phyloP scores from a whole-genome alignment of 2,329 filamentous ascomycete genomes.

The Microcera coccophila region DNA sequence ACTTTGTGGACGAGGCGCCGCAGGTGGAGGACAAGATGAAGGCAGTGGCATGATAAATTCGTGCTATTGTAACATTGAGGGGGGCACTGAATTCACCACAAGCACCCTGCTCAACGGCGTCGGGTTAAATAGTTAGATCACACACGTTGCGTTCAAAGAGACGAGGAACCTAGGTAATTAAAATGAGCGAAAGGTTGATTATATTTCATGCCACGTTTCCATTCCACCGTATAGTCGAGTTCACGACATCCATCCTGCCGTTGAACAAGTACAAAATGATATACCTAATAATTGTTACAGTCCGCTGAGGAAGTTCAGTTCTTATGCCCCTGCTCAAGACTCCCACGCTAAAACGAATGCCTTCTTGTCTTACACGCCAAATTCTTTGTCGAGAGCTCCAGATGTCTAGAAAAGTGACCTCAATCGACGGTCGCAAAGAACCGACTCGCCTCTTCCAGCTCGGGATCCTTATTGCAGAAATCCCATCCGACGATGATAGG shows the following conservation, averaged over 20 bases:
- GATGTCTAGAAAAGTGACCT: no score
- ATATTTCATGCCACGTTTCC: slow-evolving; percentile 4
- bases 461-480: slow-evolving; percentile 81
- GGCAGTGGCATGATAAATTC: slow-evolving; percentile 61
- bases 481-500: slow-evolving; percentile 95
- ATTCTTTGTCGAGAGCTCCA: background rate
- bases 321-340: slow-evolving; percentile 8
- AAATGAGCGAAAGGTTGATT: slow-evolving; percentile 2
- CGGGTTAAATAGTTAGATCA: slow-evolving; percentile 19
- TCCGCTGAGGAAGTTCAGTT: background rate
- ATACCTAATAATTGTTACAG: background rate
- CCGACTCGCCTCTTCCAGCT: slow-evolving; percentile 70
- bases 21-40: slow-evolving; percentile 70
- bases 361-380: background rate
- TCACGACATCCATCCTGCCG: background rate
- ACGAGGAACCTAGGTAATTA: slow-evolving; percentile 5
- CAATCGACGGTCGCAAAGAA: slow-evolving; percentile 67
- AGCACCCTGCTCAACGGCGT: no score
- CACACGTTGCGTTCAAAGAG: slow-evolving; percentile 12
- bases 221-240: background rate
- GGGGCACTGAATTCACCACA: background rate
- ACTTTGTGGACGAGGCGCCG: slow-evolving; percentile 91
- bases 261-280: background rate
- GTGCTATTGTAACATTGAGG: background rate
- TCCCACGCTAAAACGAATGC: slow-evolving; percentile 20